phyloP scores from a whole-genome alignment of 306 rosid species.

The Astragalus membranaceus region DNA sequence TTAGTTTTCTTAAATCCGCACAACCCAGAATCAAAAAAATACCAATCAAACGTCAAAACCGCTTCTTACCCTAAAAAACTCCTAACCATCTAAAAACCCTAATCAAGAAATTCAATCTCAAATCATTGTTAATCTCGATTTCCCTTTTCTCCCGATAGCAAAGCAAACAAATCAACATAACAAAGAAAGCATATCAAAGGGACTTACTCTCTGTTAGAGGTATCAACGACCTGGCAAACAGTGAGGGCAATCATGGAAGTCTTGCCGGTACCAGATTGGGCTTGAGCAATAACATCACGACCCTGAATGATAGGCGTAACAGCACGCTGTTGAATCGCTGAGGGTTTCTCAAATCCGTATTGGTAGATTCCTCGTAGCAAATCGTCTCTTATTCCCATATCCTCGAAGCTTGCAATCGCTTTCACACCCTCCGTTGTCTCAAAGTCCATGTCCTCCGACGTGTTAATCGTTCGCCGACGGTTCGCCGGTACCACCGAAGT shows the following conservation, averaged over 20 bases:
- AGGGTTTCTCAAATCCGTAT: slow-evolving; percentile 94
- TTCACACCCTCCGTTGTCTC: slow-evolving; percentile 81
- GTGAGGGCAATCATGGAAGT: slow-evolving; percentile 96
- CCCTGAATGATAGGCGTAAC: slow-evolving; percentile 88
- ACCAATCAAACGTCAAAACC: not conserved
- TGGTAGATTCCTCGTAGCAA: slow-evolving; percentile 84
- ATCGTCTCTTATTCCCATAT: slow-evolving; percentile 89
- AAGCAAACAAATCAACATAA: not conserved
- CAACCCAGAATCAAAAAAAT: not conserved
- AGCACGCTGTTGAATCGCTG: slow-evolving; percentile 96
- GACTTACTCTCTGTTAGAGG: slow-evolving; percentile 69
- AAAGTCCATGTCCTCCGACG: slow-evolving; percentile 68
- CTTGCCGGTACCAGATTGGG: slow-evolving; percentile 97
- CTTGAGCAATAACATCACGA: slow-evolving; percentile 97
- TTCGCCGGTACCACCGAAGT: slow-evolving; percentile 73
- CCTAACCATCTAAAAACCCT: not conserved
- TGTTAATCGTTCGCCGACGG: slow-evolving; percentile 36
- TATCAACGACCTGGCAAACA: slow-evolving; percentile 85
- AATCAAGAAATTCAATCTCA: not conserved
- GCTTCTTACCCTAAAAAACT: not conserved
- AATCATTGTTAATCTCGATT: not conserved
- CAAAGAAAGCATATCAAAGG: not conserved
- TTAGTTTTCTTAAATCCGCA: not conserved
- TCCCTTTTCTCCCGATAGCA: not conserved
- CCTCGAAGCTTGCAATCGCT: slow-evolving; percentile 74